Evolutionary conservation across 768 basidiomycete species (phyloP).

Genomic region (Mycena indigotica): DNA sequence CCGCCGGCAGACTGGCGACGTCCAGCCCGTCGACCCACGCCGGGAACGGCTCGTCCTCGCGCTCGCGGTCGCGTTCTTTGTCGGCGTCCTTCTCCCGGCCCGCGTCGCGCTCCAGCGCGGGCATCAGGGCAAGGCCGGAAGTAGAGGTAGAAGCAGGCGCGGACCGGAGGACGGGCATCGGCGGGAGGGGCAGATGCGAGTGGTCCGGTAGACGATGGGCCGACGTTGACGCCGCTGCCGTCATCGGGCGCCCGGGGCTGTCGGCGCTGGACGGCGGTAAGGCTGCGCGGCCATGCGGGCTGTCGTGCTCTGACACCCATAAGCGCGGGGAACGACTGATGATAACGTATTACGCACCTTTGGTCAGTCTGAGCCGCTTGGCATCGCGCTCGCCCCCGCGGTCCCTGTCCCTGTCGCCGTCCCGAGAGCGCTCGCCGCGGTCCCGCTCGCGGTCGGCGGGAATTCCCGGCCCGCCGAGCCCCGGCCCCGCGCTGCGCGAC

Average conservation of each 20-base stretch:
- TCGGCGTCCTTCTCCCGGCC: constrained; percentile 8
- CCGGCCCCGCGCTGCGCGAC: constrained; percentile 33
- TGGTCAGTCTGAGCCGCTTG: constrained; percentile 61
- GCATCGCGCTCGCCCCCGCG: constrained; percentile 53
- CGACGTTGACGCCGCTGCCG: no score
- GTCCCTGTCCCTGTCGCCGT: constrained; percentile 47
- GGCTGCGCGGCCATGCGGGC: constrained; percentile 3
- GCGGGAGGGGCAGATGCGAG: constrained; percentile 5
- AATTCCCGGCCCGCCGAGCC: constrained; percentile 12
- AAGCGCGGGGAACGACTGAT: constrained; percentile 1
- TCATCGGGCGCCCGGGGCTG: constrained; percentile 14
- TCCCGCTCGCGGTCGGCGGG: constrained; percentile 34
- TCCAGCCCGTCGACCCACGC: constrained; percentile 55
- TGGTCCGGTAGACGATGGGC: background rate
- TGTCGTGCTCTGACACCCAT: constrained; percentile 4
- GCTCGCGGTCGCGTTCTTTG: constrained; percentile 8
- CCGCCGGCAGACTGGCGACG: constrained; percentile 48
- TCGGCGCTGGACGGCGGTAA: background rate
- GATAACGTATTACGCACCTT: constrained; percentile 6
- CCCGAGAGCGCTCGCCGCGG: no score
- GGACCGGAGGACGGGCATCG: background rate
- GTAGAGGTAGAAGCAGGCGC: background rate
- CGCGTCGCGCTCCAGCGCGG: background rate
- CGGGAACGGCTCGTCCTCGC: background rate
- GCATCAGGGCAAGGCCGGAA: no score